phyloP scores from a whole-genome alignment of 345 rosid genomes.

The Litchi chinensis region DNA sequence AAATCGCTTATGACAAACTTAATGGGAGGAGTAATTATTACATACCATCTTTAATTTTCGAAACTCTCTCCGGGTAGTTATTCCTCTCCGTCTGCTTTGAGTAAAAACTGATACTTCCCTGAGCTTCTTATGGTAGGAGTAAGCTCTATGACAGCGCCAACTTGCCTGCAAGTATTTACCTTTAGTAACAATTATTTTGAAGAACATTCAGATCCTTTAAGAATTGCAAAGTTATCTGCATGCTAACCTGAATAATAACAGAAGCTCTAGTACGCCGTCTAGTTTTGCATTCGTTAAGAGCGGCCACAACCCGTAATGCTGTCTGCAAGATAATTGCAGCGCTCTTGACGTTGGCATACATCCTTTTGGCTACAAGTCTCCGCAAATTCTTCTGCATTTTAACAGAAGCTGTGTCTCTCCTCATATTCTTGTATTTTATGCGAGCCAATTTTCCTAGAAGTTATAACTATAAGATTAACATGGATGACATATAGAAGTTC shows the following conservation, averaged over 20 bases:
- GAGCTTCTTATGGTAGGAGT: constrained; percentile 46
- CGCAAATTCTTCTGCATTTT: constrained; percentile 75
- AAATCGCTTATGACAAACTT: constrained; percentile 8
- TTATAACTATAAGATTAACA: constrained; percentile 17
- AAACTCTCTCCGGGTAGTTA: constrained; percentile 35
- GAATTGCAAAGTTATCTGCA: constrained; percentile 4
- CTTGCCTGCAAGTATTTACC: constrained; percentile 44
- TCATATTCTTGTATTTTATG: constrained; percentile 38
- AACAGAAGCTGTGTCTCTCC: constrained; percentile 60
- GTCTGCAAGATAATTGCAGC: constrained; percentile 69
- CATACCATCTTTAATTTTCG: constrained; percentile 42
- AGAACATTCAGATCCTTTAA: constrained; percentile 15
- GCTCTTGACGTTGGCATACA: constrained; percentile 41
- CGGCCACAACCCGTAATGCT: constrained; percentile 53
- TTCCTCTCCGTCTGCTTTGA: constrained; percentile 46
- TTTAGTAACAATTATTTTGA: constrained; percentile 21
- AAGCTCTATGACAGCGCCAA: constrained; percentile 63
- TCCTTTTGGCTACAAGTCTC: constrained; percentile 53
- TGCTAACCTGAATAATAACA: constrained; percentile 57
- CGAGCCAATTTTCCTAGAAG: constrained; percentile 56
- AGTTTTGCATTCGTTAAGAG: constrained; percentile 43
- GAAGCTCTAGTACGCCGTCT: constrained; percentile 48
- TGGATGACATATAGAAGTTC: neutral
- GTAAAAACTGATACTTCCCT: constrained; percentile 44
- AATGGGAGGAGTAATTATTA: constrained; percentile 15